Evolutionary conservation across 805 yeast species (phyloP).

Genomic region (Kodamaea leandrae): DNA sequence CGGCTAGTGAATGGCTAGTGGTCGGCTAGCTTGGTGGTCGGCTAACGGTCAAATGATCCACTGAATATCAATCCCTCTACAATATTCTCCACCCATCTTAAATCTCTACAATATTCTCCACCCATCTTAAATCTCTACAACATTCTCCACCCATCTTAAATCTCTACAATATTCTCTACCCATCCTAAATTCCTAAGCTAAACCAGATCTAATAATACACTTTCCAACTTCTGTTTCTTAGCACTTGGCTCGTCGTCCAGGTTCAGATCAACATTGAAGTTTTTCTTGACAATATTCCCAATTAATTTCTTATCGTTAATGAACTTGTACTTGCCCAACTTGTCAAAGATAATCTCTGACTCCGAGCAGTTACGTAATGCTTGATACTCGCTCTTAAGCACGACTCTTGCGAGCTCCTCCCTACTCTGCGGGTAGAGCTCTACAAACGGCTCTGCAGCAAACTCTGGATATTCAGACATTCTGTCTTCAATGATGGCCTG

Average conservation of each 20-base stretch:
- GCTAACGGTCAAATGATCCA: too few relatives aligned
- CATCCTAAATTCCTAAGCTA: too few relatives aligned
- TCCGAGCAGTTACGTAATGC: conserved; percentile 45
- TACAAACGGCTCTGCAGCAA: conserved; percentile 22
- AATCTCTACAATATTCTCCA: not conserved
- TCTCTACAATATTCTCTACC: not conserved
- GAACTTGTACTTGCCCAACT: conserved; percentile 30
- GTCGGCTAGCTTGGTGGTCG: too few relatives aligned
- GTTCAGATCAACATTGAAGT: conserved; percentile 9
- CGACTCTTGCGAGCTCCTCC: conserved; percentile 50
- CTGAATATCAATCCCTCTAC: not conserved
- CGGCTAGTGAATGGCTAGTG: too few relatives aligned
- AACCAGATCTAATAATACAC: conserved; percentile 5
- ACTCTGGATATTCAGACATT: conserved; percentile 48
- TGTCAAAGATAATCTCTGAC: conserved; percentile 24
- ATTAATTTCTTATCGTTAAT: conserved; percentile 61
- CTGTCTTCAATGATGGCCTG: conserved; percentile 32
- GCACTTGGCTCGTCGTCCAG: conserved; percentile 7
- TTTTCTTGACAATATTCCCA: conserved; percentile 53
- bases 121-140: too few relatives aligned
- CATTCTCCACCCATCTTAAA: too few relatives aligned
- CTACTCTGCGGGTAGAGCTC: conserved; percentile 15
- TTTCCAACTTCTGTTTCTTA: conserved; percentile 6
- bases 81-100: not conserved
- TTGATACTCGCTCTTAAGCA: conserved; percentile 53